phyloP scores from a whole-genome alignment of 148 eudicot species.

The Chenopodium quinoa region DNA sequence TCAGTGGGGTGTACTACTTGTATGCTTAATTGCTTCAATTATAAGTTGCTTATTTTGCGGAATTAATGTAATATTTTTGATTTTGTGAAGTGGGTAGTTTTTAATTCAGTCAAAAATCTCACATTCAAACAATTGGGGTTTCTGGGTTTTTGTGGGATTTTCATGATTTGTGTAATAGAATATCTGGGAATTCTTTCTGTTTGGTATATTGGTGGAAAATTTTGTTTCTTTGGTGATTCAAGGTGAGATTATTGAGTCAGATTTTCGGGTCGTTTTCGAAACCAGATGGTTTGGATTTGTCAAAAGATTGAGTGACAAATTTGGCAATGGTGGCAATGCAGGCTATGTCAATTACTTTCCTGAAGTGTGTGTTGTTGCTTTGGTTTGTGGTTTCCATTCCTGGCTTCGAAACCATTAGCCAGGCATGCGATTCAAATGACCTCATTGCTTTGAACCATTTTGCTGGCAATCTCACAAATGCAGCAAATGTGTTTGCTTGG shows the following conservation, averaged over 20 bases:
- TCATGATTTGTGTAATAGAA: conserved; percentile 30
- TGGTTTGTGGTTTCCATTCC: conserved; percentile 42
- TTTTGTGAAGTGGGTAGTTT: conserved; percentile 10
- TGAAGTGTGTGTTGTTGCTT: conserved; percentile 49
- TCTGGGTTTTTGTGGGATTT: conserved; percentile 21
- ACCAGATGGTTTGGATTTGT: conserved; percentile 12
- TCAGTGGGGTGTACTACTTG: conserved; percentile 16
- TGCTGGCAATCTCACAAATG: conserved; percentile 61
- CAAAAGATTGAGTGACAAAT: conserved; percentile 15
- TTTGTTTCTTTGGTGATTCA: conserved; percentile 5
- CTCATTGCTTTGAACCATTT: conserved; percentile 59
- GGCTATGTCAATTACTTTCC: conserved; percentile 30
- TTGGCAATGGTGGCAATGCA: conserved; percentile 32
- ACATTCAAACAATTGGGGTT: conserved; percentile 2
- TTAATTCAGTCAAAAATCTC: conserved; percentile 15
- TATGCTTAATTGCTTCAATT: conserved; percentile 31
- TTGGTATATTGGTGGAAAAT: conserved; percentile 28
- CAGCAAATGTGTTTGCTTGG: conserved; percentile 50
- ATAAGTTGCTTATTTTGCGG: conserved; percentile 35
- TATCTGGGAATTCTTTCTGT: conserved; percentile 25
- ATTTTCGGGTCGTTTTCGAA: conserved; percentile 23
- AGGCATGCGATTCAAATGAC: conserved; percentile 60
- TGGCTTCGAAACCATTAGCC: conserved; percentile 38
- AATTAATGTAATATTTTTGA: not conserved
- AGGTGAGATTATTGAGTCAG: not conserved